Conservation (phyloP, 148 eudicot genomes). For the Spergularia bocconei region DNA sequence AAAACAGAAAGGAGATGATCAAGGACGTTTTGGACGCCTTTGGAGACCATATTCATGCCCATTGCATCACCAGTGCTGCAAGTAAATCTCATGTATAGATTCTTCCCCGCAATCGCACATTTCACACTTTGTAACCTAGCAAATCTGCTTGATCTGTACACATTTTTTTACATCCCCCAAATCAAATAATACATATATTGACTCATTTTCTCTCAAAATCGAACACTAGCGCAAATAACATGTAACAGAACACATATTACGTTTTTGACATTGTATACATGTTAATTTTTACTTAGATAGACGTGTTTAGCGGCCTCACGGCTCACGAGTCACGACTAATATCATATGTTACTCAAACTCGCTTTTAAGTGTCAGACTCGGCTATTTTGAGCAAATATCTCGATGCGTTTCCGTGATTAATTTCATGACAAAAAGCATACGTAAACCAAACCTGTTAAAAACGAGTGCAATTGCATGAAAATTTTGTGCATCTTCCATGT, state of each 20-base stretch:
- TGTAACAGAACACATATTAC: no score
- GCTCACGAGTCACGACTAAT: background rate
- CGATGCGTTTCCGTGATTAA: background rate
- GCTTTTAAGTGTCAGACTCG: background rate
- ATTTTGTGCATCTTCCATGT: slow-evolving; percentile 52
- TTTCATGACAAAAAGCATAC: no score
- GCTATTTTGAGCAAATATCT: background rate
- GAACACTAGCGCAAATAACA: no score
- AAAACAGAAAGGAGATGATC: slow-evolving; percentile 52
- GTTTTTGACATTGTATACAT: no score
- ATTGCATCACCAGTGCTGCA: slow-evolving; percentile 81
- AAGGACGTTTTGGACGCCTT: slow-evolving; percentile 64
- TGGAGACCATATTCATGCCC: slow-evolving; percentile 83
- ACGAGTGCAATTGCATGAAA: slow-evolving; percentile 41
- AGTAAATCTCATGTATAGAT: slow-evolving; percentile 61
- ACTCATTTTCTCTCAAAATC: no score
- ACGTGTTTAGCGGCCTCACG: no score
- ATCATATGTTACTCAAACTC: background rate
- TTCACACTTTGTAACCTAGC: slow-evolving; percentile 59
- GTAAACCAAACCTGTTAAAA: slow-evolving; percentile 44
- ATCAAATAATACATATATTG: no score
- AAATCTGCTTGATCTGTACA: slow-evolving; percentile 53
- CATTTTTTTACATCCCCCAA: background rate
- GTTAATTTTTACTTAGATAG: no score
- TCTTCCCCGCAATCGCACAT: slow-evolving; percentile 67